Base-by-base conservation (phyloP, 306 rosid species). In the Acacia acuminata region DNA sequence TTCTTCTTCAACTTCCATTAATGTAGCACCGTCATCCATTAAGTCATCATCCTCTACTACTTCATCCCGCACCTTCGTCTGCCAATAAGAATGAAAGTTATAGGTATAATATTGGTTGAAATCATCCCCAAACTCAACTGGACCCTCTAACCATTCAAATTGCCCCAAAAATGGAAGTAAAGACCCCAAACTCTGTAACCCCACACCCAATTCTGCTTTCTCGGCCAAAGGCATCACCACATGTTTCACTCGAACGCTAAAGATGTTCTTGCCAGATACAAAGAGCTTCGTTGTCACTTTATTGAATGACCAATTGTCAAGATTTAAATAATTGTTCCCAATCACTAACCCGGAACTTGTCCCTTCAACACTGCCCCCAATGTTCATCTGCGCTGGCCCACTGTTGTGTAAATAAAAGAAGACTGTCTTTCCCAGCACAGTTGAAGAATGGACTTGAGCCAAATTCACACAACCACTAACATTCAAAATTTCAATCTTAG, bases 381-480 rank as follows among this genome's bases (percentile, higher is more conserved):
- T 8, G 2, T 71, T 2, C 45, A 48, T 20, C 1, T 20, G 0
- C 65, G 15, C 8, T 36, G 36, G 65, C 10, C n/a, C 61, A 5
- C 7, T 2, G 2, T 17, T 8, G 2, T 20, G 25, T 55, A 55
- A 1, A 0, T 0, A 20, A 5, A 56, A 8, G 5, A 1, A 12
- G 13, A 2, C 0, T 7, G 0, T 0, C 12, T 9, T n/a, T 22
- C 2, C 13, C 5, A 3, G 27, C 10, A 10, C 0, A 19, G 4
- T 73, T 30, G 77, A 50, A 51, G 77, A 51, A 34, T 30, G 16
- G 3, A 73, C 11, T 10, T 50, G 45, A 32, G 13, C 5, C 30
- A 50, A 50, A 9, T n/a, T 51, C 55, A 17, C 19, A 50, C 77
- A 27, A 7, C 14, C 19, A 9, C 0, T 0, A 14, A 65, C 11